Base-by-base conservation (phyloP, 768 basidiomycete species). In the Tylopilus sp. region DNA sequence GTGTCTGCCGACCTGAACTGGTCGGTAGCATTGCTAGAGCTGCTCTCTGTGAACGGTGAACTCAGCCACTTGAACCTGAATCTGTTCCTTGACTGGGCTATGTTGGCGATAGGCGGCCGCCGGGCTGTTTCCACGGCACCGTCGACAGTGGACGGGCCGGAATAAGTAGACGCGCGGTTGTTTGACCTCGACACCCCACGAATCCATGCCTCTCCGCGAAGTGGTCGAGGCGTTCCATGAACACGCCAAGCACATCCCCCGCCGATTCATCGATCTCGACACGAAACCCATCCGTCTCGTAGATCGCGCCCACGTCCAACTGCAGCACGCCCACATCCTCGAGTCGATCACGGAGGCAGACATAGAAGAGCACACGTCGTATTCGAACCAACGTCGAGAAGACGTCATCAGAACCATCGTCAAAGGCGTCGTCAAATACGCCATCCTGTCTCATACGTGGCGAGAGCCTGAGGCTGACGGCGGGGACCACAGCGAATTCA, bases 301-400 rank as follows among this genome's bases (percentile, higher is more conserved):
- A 13, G 33, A 28, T 1, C 51, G 40, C 26, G 33, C 26, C 7
- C 13, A 4, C 3, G 40, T 52, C 46, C 48, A 21, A 28, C 18
- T 11, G 25, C 21, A 20, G 15, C 23, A 49, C 5, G 4, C 8
- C 12, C 6, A 15, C 18, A 1, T 10, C 4, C 41, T 52, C 20
- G 30, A 50, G 13, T 52, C 51, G 8, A 49, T 52, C 47, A 52
- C 51, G 15, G 51, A 52, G 31, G 33, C 47, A 13, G 51, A 52
- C 30, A 52, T 52, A 4, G 46, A 52, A 42, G 30, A 41, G 13
- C 25, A 52, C 10, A 41, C 40, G 3, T 41, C 47, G 6, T 49
- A 49, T 10, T 31, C 47, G 20, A 48, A 52, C 23, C 51, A 50
- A 5, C 26, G 33, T 26, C 10, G 33, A 35, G 40, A 42, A 36